Evolutionary conservation across 768 basidiomycete genomes (phyloP).

Genomic region (Coprinopsis cinerea): DNA sequence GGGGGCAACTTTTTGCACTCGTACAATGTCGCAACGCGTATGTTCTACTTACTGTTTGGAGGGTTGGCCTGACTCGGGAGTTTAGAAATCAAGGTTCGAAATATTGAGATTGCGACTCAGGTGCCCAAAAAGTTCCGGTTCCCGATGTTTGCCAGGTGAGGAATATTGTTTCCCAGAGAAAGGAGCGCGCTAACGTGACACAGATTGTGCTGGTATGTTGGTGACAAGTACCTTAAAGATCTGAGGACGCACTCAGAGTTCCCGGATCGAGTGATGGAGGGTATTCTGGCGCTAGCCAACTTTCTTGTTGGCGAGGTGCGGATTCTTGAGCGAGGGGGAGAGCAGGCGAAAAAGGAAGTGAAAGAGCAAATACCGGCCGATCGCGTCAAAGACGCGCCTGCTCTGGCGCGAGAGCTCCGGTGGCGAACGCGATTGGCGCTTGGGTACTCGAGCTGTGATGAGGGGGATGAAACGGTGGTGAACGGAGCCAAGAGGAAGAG

Average conservation of each 20-base stretch:
- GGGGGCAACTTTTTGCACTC: slow-evolving; percentile 98
- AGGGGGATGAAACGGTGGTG: slow-evolving; percentile 25
- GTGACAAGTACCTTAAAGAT: slow-evolving; percentile 72
- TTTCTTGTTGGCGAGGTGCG: slow-evolving; percentile 78
- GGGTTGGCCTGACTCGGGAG: slow-evolving; percentile 3
- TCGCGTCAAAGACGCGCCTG: slow-evolving; percentile 75
- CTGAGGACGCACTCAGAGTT: slow-evolving; percentile 46
- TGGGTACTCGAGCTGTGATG: slow-evolving; percentile 65
- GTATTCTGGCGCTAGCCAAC: slow-evolving; percentile 63
- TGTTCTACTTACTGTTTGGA: slow-evolving; percentile 19
- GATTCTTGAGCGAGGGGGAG: slow-evolving; percentile 63
- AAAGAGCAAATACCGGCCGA: slow-evolving; percentile 80
- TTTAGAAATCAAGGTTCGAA: slow-evolving; percentile 78
- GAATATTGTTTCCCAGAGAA: background rate
- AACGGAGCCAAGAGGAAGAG: slow-evolving; percentile 40
- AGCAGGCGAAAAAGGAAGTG: slow-evolving; percentile 67
- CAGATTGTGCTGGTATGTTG: slow-evolving; percentile 90
- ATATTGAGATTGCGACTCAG: slow-evolving; percentile 88
- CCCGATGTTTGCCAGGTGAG: slow-evolving; percentile 72
- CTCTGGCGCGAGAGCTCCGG: slow-evolving; percentile 75
- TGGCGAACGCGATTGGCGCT: slow-evolving; percentile 70
- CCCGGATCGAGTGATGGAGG: slow-evolving; percentile 56
- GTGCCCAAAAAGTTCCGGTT: slow-evolving; percentile 92
- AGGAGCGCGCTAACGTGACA: background rate
- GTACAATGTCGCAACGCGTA: slow-evolving; percentile 81